A percentile compares a stretch with the other conserved stretches of the same genome.
Conservation (phyloP, 164 flowering plant species). For the Kalanchoe fedtschenkoi region DNA sequence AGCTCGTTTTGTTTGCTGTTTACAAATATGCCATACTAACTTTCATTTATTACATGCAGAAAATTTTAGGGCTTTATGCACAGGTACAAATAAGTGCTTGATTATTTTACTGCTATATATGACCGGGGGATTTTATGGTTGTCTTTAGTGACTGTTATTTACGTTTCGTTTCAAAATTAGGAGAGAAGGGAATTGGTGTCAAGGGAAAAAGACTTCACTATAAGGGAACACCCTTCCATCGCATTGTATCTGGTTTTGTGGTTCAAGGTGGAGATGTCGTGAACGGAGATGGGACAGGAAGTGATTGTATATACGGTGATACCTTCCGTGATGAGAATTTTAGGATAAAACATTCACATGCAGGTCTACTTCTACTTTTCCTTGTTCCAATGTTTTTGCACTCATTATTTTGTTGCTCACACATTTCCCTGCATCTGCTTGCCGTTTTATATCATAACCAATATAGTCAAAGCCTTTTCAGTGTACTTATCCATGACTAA, state of each 20-base stretch:
- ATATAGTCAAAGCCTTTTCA: neutral
- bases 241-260: constrained; percentile 86
- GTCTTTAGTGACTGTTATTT: constrained; percentile 6
- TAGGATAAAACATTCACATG: constrained; percentile 71
- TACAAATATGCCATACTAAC: constrained; percentile 10
- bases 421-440: neutral
- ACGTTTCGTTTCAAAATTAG: constrained; percentile 25
- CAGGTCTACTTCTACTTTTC: constrained; percentile 37
- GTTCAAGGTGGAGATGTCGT: constrained; percentile 90
- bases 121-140: neutral
- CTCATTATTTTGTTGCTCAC: neutral
- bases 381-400: neutral
- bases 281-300: constrained; percentile 68
- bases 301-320: constrained; percentile 78
- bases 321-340: constrained; percentile 89
- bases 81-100: constrained; percentile 37
- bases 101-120: neutral
- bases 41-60: constrained; percentile 47
- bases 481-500: neutral
- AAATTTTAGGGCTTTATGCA: constrained; percentile 95
- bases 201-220: constrained; percentile 70
- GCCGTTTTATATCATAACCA: neutral
- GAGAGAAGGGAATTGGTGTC: constrained; percentile 62
- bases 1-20: neutral
- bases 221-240: constrained; percentile 87